A percentile compares a stretch with the other conserved stretches of the same genome.
Evolutionary conservation across 1,139 yeast genomes (phyloP).

Genomic region (Suhomyces taliae): DNA sequence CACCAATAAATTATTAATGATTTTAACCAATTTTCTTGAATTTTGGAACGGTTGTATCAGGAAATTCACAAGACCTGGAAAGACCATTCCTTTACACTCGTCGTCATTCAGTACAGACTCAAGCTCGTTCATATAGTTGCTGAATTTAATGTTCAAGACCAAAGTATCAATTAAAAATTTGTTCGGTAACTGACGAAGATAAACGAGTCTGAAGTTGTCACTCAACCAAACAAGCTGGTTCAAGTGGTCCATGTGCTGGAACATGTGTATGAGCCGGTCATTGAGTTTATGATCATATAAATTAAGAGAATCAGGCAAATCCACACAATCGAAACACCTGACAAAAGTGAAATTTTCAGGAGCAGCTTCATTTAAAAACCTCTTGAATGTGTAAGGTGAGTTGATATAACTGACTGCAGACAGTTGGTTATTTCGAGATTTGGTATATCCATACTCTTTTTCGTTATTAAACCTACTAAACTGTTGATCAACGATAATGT

Average conservation of each 20-base stretch:
- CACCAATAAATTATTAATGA: conserved; percentile 22
- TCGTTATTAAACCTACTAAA: conserved; percentile 40
- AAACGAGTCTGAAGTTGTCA: conserved; percentile 33
- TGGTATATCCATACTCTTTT: conserved; percentile 16
- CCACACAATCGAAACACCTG: conserved; percentile 24
- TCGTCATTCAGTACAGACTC: conserved; percentile 10
- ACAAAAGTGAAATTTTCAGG: conserved; percentile 8
- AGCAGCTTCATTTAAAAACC: conserved; percentile 20
- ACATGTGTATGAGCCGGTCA: conserved; percentile 20
- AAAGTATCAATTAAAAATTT: conserved; percentile 20
- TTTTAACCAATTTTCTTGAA: conserved; percentile 18
- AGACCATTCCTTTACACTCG: conserved; percentile 15
- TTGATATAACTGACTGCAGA: conserved; percentile 33
- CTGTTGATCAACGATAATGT: conserved; percentile 39
- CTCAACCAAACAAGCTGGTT: conserved; percentile 34
- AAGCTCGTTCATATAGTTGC: conserved; percentile 20
- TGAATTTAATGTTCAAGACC: conserved; percentile 27
- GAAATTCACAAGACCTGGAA: conserved; percentile 26
- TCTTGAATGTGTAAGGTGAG: conserved; percentile 34
- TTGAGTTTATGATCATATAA: conserved; percentile 30
- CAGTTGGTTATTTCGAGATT: not conserved
- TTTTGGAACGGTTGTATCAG: conserved; percentile 31
- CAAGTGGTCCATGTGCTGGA: conserved; percentile 21
- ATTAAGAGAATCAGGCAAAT: conserved; percentile 38
- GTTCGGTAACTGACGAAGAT: conserved; percentile 24